phyloP scores from a whole-genome alignment of 2,329 filamentous ascomycete species.

The Exophiala mesophila region DNA sequence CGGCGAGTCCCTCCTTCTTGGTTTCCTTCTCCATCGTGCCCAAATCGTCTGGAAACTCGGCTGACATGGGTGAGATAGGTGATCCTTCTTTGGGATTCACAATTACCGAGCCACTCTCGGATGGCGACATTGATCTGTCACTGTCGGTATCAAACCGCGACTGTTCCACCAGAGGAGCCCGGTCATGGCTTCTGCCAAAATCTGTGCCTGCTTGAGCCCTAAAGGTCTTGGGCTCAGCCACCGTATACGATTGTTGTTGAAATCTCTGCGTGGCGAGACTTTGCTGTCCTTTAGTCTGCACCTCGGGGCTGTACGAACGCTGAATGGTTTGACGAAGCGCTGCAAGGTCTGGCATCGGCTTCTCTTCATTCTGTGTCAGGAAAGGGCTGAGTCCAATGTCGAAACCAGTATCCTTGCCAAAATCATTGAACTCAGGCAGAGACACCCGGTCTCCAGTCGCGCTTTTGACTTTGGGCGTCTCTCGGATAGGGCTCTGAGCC shows the following conservation, averaged over 20 bases:
- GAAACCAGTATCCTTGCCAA: conserved; percentile 48
- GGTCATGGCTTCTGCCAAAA: conserved; percentile 1
- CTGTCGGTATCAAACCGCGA: conserved; percentile 31
- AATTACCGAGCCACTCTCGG: conserved; percentile 16
- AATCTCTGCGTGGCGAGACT: conserved; percentile 30
- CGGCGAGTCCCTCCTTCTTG: not conserved
- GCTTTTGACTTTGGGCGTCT: conserved; percentile 4
- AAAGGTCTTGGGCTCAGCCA: conserved; percentile 86
- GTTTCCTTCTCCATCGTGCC: conserved; percentile 5
- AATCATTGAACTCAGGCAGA: conserved; percentile 47
- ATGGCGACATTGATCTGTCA: conserved; percentile 18
- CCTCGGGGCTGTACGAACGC: conserved; percentile 32
- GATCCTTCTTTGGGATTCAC: conserved; percentile 14
- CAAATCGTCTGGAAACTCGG: conserved; percentile 8
- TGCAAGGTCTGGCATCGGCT: conserved; percentile 32
- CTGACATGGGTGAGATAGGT: conserved; percentile 15
- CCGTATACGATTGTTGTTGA: conserved; percentile 53
- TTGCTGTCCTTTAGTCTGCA: conserved; percentile 21
- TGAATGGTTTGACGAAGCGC: conserved; percentile 36
- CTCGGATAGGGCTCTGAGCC: conserved; percentile 29
- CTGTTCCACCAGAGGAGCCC: conserved; percentile 71
- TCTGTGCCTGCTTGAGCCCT: conserved; percentile 54
- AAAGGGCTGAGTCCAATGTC: conserved; percentile 53
- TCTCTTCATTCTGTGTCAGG: conserved; percentile 36
- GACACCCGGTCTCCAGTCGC: conserved; percentile 29